A percentile compares a stretch with the other conserved stretches of the same genome.
Conservation (phyloP, 345 rosid species). For the Linum lewisii region DNA sequence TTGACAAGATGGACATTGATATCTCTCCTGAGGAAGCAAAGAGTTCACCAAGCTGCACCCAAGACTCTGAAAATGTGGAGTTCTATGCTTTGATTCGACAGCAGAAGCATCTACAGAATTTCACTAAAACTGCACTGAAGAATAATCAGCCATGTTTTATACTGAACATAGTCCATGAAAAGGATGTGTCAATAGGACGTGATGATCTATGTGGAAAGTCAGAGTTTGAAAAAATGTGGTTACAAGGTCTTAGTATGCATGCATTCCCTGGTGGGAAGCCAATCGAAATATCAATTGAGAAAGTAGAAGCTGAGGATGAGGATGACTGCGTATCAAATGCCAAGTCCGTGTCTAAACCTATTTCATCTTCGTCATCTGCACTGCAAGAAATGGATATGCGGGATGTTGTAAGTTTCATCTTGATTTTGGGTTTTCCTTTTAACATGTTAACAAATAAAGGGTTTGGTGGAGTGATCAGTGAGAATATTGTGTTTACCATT, state of each 20-base stretch:
- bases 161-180: slow-evolving; percentile 61
- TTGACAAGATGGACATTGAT: slow-evolving; percentile 61
- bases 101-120: slow-evolving; percentile 49
- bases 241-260: slow-evolving; percentile 60
- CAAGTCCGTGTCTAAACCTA: slow-evolving; percentile 25
- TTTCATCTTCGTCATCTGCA: slow-evolving; percentile 26
- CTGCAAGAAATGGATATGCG: slow-evolving; percentile 51
- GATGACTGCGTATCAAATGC: slow-evolving; percentile 26
- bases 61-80: slow-evolving; percentile 43
- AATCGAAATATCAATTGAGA: slow-evolving; percentile 33
- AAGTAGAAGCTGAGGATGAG: slow-evolving; percentile 29
- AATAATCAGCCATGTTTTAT: slow-evolving; percentile 67
- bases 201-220: slow-evolving; percentile 42
- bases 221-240: slow-evolving; percentile 58
- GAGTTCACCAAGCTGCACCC: slow-evolving; percentile 27
- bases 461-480: not conserved
- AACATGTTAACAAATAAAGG: not conserved
- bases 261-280: slow-evolving; percentile 33
- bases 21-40: slow-evolving; percentile 23
- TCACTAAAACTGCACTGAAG: slow-evolving; percentile 63
- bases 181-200: slow-evolving; percentile 27
- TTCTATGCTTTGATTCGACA: slow-evolving; percentile 41
- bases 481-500: not conserved
- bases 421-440: not conserved
- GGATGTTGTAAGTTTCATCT: slow-evolving; percentile 32